Conservation (phyloP, 208 protist genomes). For the Leishmania mexicana region DNA sequence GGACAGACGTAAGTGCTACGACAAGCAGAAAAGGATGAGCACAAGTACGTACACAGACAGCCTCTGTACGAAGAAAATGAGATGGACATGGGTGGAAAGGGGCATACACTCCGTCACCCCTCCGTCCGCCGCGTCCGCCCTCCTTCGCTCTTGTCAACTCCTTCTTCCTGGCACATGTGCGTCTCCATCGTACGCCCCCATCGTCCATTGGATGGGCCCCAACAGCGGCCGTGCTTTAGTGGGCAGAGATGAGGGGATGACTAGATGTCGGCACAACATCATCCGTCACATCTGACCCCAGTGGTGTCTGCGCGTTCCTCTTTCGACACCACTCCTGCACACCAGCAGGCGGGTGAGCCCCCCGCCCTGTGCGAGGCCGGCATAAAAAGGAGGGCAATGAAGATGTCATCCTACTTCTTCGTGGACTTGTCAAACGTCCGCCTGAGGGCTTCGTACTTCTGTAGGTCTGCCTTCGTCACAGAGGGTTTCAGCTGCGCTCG, state of each 20-base stretch:
- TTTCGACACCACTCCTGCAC: background rate
- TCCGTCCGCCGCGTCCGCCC: background rate
- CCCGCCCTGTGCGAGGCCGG: background rate
- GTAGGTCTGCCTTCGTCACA: conserved; percentile 73
- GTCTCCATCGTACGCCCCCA: background rate
- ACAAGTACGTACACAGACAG: background rate
- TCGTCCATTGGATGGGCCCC: background rate
- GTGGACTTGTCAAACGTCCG: conserved; percentile 51
- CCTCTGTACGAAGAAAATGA: background rate
- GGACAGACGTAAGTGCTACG: background rate
- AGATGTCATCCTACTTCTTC: background rate
- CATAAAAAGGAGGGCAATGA: background rate
- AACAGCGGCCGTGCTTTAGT: background rate
- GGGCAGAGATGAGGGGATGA: background rate
- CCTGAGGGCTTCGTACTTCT: conserved; percentile 74
- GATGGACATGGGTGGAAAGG: background rate
- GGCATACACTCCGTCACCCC: background rate
- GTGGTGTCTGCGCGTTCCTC: background rate
- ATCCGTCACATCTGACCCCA: background rate
- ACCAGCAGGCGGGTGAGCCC: background rate
- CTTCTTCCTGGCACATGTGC: background rate
- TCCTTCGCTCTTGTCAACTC: background rate
- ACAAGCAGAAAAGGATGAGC: background rate
- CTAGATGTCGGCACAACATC: background rate
- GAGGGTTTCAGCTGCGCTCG: conserved; percentile 83